Conservation (phyloP, 73 alveolate species). For the Halteria grandinella region DNA sequence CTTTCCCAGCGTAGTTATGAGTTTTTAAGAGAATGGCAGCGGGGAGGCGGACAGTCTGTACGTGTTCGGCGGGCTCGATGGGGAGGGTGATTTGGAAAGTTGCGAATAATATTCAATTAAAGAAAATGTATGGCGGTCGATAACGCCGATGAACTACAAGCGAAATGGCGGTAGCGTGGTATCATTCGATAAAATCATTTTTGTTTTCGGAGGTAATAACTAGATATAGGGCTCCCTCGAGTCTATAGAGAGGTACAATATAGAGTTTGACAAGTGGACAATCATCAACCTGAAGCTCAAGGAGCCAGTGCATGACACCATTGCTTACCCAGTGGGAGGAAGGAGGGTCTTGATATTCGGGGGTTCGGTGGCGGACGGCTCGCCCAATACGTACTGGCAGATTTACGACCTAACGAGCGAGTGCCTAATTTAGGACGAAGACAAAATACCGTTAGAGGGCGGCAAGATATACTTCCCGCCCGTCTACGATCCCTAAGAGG, state of each 20-base stretch:
- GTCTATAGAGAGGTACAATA: conserved; percentile 52
- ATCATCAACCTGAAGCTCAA: background rate
- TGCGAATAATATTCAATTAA: conserved; percentile 49
- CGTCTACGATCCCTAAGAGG: conserved; percentile 7
- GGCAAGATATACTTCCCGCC: conserved; percentile 61
- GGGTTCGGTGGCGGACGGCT: conserved; percentile 40
- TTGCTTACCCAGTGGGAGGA: conserved; percentile 43
- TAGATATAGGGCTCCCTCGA: conserved; percentile 32
- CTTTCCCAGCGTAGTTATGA: too few species aligned
- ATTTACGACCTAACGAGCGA: conserved; percentile 44
- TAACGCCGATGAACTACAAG: conserved; percentile 35
- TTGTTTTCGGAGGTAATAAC: conserved; percentile 59
- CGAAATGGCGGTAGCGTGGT: conserved; percentile 49
- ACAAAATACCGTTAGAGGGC: conserved; percentile 4
- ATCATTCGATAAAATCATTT: conserved; percentile 32
- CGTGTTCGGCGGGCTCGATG: conserved; percentile 59
- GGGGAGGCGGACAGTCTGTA: too few species aligned
- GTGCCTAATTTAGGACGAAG: background rate
- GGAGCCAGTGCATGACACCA: conserved; percentile 43
- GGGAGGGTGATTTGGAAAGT: conserved; percentile 14
- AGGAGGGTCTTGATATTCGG: conserved; percentile 59
- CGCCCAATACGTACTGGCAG: conserved; percentile 9
- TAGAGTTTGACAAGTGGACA: conserved; percentile 62
- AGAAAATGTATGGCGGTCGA: conserved; percentile 57
- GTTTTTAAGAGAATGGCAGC: too few species aligned